Percentiles rank a stretch among this genome's conserved stretches.
phyloP scores from a whole-genome alignment of 1,139 yeast species.

The Geotrichum reessii region DNA sequence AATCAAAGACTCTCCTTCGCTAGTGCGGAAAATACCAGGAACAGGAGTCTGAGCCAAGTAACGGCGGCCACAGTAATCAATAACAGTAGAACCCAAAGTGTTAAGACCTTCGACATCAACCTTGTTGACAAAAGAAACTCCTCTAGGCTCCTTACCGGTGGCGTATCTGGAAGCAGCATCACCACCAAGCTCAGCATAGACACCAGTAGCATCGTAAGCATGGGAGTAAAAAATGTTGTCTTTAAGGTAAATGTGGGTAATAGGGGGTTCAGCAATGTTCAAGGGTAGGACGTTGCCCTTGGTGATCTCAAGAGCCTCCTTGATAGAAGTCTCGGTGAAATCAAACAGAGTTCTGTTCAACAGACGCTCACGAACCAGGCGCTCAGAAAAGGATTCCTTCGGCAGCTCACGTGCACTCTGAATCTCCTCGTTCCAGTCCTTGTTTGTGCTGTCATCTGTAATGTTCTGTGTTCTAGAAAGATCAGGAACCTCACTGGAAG shows the following conservation, averaged over 20 bases:
- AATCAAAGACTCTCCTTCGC: conserved; percentile 46
- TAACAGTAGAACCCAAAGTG: conserved; percentile 71
- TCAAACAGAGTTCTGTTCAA: conserved; percentile 69
- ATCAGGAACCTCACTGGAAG: conserved; percentile 45
- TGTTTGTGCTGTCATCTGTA: conserved; percentile 34
- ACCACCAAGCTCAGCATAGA: conserved; percentile 65
- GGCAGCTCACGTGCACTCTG: conserved; percentile 77
- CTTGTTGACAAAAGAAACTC: conserved; percentile 63
- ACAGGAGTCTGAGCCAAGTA: conserved; percentile 55
- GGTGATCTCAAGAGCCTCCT: conserved; percentile 72
- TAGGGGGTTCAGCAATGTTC: conserved; percentile 63
- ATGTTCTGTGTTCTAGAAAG: conserved; percentile 47
- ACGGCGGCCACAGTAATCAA: conserved; percentile 86
- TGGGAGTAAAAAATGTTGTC: conserved; percentile 84
- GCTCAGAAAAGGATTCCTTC: conserved; percentile 50
- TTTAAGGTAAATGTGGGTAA: conserved; percentile 61
- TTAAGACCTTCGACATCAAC: conserved; percentile 60
- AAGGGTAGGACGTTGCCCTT: conserved; percentile 72
- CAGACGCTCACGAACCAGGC: conserved; percentile 70
- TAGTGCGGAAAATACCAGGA: conserved; percentile 79
- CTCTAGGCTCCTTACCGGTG: conserved; percentile 69
- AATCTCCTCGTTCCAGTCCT: conserved; percentile 89
- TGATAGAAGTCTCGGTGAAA: conserved; percentile 68
- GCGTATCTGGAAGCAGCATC: conserved; percentile 82
- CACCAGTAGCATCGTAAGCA: conserved; percentile 68